A percentile compares a stretch with the other conserved stretches of the same genome.
These are phyloP conservation scores for Daedalea quercina DNA, from an alignment of 768 basidiomycete species.

Conservation along the genomic window DNA sequence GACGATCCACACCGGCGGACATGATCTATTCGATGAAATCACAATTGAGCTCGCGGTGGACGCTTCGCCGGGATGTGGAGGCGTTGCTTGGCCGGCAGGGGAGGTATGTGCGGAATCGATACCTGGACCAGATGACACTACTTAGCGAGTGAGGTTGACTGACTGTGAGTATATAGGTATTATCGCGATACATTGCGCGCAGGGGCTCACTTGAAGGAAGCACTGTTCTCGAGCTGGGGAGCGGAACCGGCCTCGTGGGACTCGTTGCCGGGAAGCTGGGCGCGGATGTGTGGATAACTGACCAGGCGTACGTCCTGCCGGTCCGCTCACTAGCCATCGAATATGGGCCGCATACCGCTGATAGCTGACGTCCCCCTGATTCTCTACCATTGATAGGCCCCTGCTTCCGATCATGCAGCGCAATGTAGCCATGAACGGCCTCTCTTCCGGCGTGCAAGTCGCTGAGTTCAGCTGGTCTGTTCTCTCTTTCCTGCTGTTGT, in stretches of 20 bases:
- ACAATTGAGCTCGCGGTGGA: conserved; percentile 57
- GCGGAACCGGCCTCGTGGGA: conserved; percentile 91
- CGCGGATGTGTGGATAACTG: conserved; percentile 73
- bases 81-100: conserved; percentile 89
- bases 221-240: conserved; percentile 76
- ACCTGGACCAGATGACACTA: no score
- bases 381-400: no score
- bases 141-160: no score
- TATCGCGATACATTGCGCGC: conserved; percentile 67
- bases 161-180: no score
- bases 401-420: conserved; percentile 71
- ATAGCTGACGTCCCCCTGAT: no score
- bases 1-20: background rate
- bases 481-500: no score
- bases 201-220: conserved; percentile 50
- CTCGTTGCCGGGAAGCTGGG: conserved; percentile 70
- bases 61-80: conserved; percentile 84
- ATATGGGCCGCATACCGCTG: no score
- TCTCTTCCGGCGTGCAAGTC: conserved; percentile 45
- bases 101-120: conserved; percentile 64
- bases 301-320: conserved; percentile 69
- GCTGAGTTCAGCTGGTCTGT: conserved; percentile 79
- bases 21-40: conserved; percentile 24
- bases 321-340: no score
- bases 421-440: conserved; percentile 65